Evolutionary conservation across 148 eudicot species (phyloP).

Genomic region (Polygonum maritimum): DNA sequence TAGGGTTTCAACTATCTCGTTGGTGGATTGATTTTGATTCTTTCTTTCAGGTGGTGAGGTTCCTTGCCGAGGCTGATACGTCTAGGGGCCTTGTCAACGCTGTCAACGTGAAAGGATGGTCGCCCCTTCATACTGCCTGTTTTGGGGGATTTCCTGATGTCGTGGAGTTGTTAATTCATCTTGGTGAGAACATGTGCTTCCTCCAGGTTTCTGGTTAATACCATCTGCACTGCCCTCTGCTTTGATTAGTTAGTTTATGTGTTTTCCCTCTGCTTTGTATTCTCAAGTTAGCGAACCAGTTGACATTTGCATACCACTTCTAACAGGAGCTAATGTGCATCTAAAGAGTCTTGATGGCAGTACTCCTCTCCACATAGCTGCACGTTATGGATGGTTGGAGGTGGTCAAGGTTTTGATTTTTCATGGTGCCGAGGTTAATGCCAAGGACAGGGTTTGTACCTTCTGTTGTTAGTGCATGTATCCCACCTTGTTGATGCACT

Average conservation of each 20-base stretch:
- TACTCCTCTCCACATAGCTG: constrained; percentile 90
- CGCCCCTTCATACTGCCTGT: constrained; percentile 79
- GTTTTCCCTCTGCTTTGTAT: constrained; percentile 21
- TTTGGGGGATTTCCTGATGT: constrained; percentile 68
- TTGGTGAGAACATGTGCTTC: constrained; percentile 28
- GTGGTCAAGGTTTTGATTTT: constrained; percentile 64
- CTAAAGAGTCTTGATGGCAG: constrained; percentile 75
- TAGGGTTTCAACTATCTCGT: not conserved
- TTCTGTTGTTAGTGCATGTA: not conserved
- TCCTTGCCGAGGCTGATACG: constrained; percentile 55
- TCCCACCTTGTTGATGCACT: not conserved
- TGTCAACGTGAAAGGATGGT: constrained; percentile 88
- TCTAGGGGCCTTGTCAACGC: constrained; percentile 45
- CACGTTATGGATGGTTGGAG: constrained; percentile 74
- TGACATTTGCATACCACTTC: not conserved
- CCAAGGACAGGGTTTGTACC: constrained; percentile 62
- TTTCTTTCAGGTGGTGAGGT: constrained; percentile 48
- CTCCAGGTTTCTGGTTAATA: too few relatives aligned
- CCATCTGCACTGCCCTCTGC: too few relatives aligned
- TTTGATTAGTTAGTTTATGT: too few relatives aligned
- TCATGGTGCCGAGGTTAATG: constrained; percentile 64
- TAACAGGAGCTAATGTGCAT: constrained; percentile 79
- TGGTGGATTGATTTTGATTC: constrained; percentile 4
- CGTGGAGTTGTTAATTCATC: constrained; percentile 40
- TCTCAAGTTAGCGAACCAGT: not conserved